Base-by-base conservation (phyloP, 495 filamentous ascomycete genomes). In the Penicillium cosmopolitanum region DNA sequence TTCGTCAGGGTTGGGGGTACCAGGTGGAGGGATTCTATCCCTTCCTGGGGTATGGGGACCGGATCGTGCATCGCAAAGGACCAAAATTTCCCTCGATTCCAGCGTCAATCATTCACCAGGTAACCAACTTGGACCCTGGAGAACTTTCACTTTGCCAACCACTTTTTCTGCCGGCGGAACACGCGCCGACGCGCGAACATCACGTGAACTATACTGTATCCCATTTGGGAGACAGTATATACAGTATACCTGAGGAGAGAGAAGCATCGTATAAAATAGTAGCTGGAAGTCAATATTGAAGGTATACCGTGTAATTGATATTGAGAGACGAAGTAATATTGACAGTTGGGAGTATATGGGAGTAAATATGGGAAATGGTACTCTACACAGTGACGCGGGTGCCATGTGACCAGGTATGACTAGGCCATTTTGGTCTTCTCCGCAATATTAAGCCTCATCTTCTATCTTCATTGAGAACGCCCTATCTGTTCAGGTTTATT, bases 41-140 rank as follows among this genome's bases (percentile, higher is more conserved):
- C 81, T 78, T 51, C 76, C 58, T 15, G 82, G 80, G 35, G 79
- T 81, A 61, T 82, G 35, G 72, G 75, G 35, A 82, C 68, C 6
- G 73, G 68, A 19, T 81, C 74, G 51, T 79, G 74, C 75, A 76
- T 79, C 34, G 48, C 42, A 31, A 31, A 56, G 21, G 43, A 25
- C 33, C 46, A 19, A 44, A 7, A 21, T 59, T 35, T 19, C 50
- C 38, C 57, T 50, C 16, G n/a, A 35, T 33, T 51, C 42, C 11
- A 53, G 33, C 60, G 53, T 61, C 50, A 55, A n/a, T 4, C 11
- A 51, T 58, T 62, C 53, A 40, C 25, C 11, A 36, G 53, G 16
- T 31, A 47, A 35, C 43, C 23, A 23, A 44, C 19, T 21, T 21
- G 19, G 19, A 21, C 57, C 28, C 28, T 31, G 28, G 28, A 31